Conservation (phyloP, 1,284 basidiomycete species). For the Anthracocystis walkeri region DNA sequence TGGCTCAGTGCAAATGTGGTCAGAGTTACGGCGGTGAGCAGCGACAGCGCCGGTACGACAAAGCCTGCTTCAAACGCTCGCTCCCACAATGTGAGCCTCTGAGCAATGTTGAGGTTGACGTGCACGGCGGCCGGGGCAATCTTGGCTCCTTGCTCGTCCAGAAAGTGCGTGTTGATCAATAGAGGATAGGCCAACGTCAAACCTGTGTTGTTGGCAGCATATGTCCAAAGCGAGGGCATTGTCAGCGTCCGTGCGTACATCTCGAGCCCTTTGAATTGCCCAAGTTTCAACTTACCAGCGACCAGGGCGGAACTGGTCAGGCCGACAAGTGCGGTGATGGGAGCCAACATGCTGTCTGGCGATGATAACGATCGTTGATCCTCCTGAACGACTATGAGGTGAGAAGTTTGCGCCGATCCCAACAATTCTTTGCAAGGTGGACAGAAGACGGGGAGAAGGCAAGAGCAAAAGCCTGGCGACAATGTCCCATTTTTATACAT, state of each 20-base stretch:
- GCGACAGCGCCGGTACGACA: conserved; percentile 20
- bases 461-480: no score
- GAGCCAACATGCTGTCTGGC: conserved; percentile 21
- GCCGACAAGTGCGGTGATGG: conserved; percentile 31
- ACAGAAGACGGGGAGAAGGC: no score
- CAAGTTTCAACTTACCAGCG: conserved; percentile 18
- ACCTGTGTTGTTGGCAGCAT: conserved; percentile 3
- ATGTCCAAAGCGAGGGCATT: not conserved
- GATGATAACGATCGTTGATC: not conserved
- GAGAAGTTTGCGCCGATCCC: not conserved
- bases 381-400: not conserved
- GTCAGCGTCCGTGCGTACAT: not conserved
- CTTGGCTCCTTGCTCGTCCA: conserved; percentile 37
- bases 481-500: no score
- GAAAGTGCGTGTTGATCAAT: conserved; percentile 32
- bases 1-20: conserved; percentile 15
- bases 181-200: conserved; percentile 32
- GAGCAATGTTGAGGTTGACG: conserved; percentile 35
- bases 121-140: conserved; percentile 22
- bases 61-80: conserved; percentile 30
- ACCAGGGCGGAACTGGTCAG: conserved; percentile 35
- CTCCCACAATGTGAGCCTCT: conserved; percentile 42
- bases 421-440: not conserved
- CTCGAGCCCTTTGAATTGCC: not conserved
- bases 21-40: conserved; percentile 17